Base-by-base conservation (phyloP, 2,329 filamentous ascomycete genomes). In the Verticillium nubilum region DNA sequence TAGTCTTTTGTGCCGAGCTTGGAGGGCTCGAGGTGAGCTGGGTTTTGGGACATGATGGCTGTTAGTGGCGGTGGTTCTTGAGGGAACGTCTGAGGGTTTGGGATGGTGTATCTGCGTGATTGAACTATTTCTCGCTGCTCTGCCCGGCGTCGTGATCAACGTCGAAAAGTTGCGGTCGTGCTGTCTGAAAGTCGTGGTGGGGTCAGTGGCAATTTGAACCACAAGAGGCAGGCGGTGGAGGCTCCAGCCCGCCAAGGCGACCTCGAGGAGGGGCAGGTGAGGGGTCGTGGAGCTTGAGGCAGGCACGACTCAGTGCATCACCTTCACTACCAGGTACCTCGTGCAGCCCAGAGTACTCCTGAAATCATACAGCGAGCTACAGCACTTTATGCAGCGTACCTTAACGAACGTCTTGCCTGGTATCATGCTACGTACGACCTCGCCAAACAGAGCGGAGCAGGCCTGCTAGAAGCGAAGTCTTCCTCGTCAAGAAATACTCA, bases 1-100 rank as follows among this genome's bases (percentile, higher is more conserved):
- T 96, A 96, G 80, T 94, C 88, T 75, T 92, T 96, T 29, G 92
- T 97, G 56, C 94, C 94, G 29, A 98, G 84, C 72, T 84, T 76
- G 71, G 80, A 96, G 19, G 92, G 91, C 65, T 89, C 84, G 27
- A 97, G 86, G 67, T 89, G 85, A 1, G 75, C 75, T n/a, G 87
- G 88, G 61, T 78, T 81, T 59, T 60, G 65, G 59, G 62, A 54
- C 42, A 57, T 57, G 42, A 15, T 15, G 31, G 6, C 10, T 10
- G 31, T 13, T 10, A 3, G 17, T n/a, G 17, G n/a, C 7, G 42
- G 12, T 12, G 19, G n/a, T 50, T 10, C 4, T 13, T 10, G 42
- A n/a, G n/a, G n/a, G n/a, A n/a, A n/a, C n/a, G n/a, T 50, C 3
- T 50, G 19, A 7, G 19, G 4, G 17, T 50, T 9, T 50, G n/a